A percentile compares a stretch with the other conserved stretches of the same genome.
phyloP scores from a whole-genome alignment of 805 yeast genomes.

The Starmerella bombicola region DNA sequence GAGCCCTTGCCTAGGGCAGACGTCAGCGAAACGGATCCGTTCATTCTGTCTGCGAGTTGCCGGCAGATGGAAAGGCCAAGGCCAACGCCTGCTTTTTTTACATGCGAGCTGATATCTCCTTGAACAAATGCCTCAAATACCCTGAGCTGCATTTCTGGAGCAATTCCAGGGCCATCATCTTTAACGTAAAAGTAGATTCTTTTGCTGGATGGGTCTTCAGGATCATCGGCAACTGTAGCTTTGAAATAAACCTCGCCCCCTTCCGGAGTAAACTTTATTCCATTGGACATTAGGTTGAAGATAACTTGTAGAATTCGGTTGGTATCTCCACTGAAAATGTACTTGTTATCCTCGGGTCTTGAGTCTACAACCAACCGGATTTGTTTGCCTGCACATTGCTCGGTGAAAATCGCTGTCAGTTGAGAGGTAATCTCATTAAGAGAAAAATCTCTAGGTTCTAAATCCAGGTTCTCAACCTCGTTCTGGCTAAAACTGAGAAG shows the following conservation, averaged over 20 bases:
- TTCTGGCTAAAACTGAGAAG: constrained; percentile 84
- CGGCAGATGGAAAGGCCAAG: constrained; percentile 80
- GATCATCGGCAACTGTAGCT: constrained; percentile 11
- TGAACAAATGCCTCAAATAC: constrained; percentile 95
- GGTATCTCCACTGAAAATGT: constrained; percentile 74
- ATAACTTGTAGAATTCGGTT: constrained; percentile 83
- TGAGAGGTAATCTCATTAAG: constrained; percentile 74
- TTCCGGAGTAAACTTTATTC: constrained; percentile 83
- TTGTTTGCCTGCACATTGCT: constrained; percentile 39
- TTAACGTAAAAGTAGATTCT: constrained; percentile 54
- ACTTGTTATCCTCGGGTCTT: constrained; percentile 31
- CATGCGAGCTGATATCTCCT: constrained; percentile 85
- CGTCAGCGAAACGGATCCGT: constrained; percentile 64
- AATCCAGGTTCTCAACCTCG: constrained; percentile 66
- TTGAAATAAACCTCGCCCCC: constrained; percentile 65
- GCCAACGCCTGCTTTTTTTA: constrained; percentile 94
- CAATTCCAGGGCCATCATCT: constrained; percentile 94
- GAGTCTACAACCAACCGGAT: constrained; percentile 47
- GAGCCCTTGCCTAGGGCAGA: constrained; percentile 76
- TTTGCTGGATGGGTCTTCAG: not conserved
- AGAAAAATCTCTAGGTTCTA: constrained; percentile 73
- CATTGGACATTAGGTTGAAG: constrained; percentile 83
- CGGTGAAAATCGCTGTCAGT: constrained; percentile 74
- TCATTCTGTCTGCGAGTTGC: constrained; percentile 83
- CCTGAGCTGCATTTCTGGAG: constrained; percentile 60